phyloP scores from a whole-genome alignment of 345 rosid genomes.

The Eucalyptus polyanthemos region DNA sequence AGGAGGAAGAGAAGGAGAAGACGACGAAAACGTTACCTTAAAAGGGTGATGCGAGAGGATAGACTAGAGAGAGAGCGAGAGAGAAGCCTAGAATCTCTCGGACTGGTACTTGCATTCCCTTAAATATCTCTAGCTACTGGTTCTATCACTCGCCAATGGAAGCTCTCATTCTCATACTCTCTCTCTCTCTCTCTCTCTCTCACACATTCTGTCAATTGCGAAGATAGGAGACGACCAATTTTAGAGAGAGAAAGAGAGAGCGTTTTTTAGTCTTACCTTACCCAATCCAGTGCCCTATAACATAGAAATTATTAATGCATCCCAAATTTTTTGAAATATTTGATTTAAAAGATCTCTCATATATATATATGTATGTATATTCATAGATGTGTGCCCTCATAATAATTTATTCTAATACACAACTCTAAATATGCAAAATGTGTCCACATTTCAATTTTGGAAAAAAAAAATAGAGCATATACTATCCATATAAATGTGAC shows the following conservation, averaged over 20 bases:
- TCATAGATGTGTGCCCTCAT: background rate
- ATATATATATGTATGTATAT: background rate
- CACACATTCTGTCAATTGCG: background rate
- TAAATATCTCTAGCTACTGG: background rate
- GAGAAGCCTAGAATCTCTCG: background rate
- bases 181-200: background rate
- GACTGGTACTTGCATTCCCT: background rate
- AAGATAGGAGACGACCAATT: background rate
- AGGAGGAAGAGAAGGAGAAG: background rate
- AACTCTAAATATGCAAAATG: background rate
- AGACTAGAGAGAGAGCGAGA: background rate
- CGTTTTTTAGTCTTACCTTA: background rate
- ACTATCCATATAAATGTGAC: background rate
- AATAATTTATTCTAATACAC: background rate
- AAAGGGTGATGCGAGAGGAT: background rate
- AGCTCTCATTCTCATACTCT: background rate
- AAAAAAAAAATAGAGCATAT: background rate
- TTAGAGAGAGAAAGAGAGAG: background rate
- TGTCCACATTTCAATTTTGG: background rate
- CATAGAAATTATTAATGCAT: background rate
- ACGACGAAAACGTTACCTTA: background rate
- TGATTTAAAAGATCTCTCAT: background rate
- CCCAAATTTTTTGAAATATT: background rate
- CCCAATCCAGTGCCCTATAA: background rate
- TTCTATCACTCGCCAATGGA: background rate